Base-by-base conservation (phyloP, 345 rosid species). In the Murraya koenigii region DNA sequence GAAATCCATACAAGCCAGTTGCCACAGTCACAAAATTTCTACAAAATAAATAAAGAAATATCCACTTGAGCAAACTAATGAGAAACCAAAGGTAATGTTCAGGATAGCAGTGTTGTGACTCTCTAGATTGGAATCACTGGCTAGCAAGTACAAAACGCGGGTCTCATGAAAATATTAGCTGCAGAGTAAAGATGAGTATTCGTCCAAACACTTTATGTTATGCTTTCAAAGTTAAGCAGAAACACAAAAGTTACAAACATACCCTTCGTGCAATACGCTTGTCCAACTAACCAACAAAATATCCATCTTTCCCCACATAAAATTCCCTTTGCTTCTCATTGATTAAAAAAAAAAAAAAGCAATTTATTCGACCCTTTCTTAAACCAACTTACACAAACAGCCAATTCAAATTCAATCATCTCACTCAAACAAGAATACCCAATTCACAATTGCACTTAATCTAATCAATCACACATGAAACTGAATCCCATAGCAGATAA, bases 361-460 rank as follows among this genome's bases (percentile, higher is more conserved):
- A 39, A 8, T 32, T 73, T 39, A 19, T 60, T 30, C 55, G 19
- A 52, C 56, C 56, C 1, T 52, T 60, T n/a, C 36, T 26, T 36
- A 72, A 74, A 62, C 19, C 22, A 17, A 10, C 44, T 6, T 14
- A 19, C 60, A 30, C 41, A 62, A 41, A 7, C 17, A 30, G 19
- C 77, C 59, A 74, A 44, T 63, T 61, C 77, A 61, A 74, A 44
- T 63, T 61, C 77, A 61, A 44, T 30, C 69, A 74, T 26, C 59
- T 74, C 60, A 63, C 41, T 44, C 69, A 74, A 60, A 23, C 60
- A 9, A 41, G 7, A 74, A 62, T n/a, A 74, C 22, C 39, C 75
- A 58, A 58, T 58, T 23, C 8, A 26, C 9, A 35, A 22, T 72
- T 38, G 17, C 60, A 52, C 23, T 36, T 33, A 75, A 32, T 20